Conservation (phyloP, 1,284 basidiomycete genomes). For the Pyrrhoderma lamaoense region DNA sequence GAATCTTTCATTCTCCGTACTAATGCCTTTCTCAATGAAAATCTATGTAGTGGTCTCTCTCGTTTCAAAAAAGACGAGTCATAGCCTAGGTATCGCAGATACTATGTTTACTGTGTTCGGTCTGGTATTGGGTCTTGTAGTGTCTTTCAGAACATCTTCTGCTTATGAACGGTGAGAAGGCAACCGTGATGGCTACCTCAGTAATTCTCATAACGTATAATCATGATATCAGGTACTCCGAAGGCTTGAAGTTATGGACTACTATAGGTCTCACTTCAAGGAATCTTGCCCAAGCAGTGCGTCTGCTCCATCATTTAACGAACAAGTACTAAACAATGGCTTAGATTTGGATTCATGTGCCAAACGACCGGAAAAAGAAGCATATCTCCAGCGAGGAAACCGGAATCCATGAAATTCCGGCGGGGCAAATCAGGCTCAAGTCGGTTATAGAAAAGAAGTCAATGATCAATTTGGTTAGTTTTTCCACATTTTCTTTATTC, state of each 20-base stretch:
- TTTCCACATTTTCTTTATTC: background rate
- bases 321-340: background rate
- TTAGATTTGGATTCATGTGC: constrained; percentile 59
- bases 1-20: constrained; percentile 21
- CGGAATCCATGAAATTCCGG: constrained; percentile 17
- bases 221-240: constrained; percentile 39
- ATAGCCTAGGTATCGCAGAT: constrained; percentile 37
- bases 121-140: constrained; percentile 35
- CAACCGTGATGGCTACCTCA: constrained; percentile 6
- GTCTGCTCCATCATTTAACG: constrained; percentile 12
- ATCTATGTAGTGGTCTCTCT: constrained; percentile 41
- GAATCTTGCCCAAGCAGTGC: constrained; percentile 47
- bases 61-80: constrained; percentile 39
- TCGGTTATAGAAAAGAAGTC: constrained; percentile 65
- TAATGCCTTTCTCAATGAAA: background rate
- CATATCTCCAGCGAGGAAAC: background rate
- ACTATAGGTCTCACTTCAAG: constrained; percentile 46
- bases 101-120: constrained; percentile 36
- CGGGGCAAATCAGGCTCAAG: constrained; percentile 35
- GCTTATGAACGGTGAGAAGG: constrained; percentile 55
- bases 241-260: constrained; percentile 58
- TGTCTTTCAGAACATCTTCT: constrained; percentile 40
- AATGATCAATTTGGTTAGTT: constrained; percentile 56
- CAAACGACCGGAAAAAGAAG: constrained; percentile 37
- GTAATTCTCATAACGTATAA: background rate